phyloP scores from a whole-genome alignment of 2,329 filamentous ascomycete species.

The Coniochaeta sp. region DNA sequence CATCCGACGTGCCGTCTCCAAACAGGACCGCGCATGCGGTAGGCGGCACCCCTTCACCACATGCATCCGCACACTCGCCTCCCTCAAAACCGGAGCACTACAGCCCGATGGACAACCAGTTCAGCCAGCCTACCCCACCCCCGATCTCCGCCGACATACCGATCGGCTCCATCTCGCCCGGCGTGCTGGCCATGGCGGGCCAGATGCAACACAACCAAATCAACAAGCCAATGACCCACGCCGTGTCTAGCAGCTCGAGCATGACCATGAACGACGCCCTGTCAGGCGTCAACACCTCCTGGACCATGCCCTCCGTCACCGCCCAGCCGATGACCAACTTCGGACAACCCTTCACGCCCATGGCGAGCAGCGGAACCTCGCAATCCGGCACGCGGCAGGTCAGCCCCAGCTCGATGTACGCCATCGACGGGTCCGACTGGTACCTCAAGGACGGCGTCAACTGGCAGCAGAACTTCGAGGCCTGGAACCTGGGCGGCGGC shows the following conservation, averaged over 20 bases:
- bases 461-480: slow-evolving; percentile 51
- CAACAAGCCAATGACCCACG: slow-evolving; percentile 3
- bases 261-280: slow-evolving; percentile 15
- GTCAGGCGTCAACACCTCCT: slow-evolving; percentile 9
- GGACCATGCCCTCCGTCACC: slow-evolving; percentile 9
- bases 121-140: slow-evolving; percentile 19
- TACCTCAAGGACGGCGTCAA: slow-evolving; percentile 49
- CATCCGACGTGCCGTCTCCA: slow-evolving; percentile 54
- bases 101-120: slow-evolving; percentile 24
- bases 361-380: slow-evolving; percentile 3
- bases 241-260: slow-evolving; percentile 4
- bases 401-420: slow-evolving; percentile 22
- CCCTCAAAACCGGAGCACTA: slow-evolving; percentile 20
- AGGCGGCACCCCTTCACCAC: slow-evolving; percentile 14
- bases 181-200: slow-evolving; percentile 8
- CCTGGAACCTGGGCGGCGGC: slow-evolving; percentile 30
- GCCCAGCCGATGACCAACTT: slow-evolving; percentile 8
- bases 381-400: slow-evolving; percentile 15
- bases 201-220: slow-evolving; percentile 7
- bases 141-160: slow-evolving; percentile 17
- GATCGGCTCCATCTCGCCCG: slow-evolving; percentile 13
- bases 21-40: slow-evolving; percentile 6
- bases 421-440: slow-evolving; percentile 47
- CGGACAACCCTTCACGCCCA: slow-evolving; percentile 8
- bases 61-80: slow-evolving; percentile 8